Percentiles rank a stretch among this genome's conserved stretches.
Conservation (phyloP, 2,329 filamentous ascomycete species). For the Stachybotrys echinatus region DNA sequence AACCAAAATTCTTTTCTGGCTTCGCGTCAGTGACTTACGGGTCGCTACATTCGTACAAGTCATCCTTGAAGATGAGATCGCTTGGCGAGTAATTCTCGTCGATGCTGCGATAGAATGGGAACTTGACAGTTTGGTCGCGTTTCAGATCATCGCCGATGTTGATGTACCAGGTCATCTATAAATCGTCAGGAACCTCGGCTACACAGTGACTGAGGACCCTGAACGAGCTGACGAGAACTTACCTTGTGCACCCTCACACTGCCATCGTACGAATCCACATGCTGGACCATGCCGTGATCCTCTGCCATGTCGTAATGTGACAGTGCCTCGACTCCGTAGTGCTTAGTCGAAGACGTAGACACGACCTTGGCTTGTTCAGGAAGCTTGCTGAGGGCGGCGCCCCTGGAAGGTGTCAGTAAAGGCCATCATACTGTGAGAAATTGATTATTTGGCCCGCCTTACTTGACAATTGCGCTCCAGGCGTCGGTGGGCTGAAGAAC, state of each 20-base stretch:
- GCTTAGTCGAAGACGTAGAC: slow-evolving; percentile 5
- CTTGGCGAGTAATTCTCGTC: background rate
- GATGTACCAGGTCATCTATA: slow-evolving; percentile 12
- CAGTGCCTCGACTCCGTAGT: slow-evolving; percentile 3
- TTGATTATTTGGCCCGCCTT: background rate
- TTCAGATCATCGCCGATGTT: slow-evolving; percentile 9
- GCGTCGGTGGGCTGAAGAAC: slow-evolving; percentile 24
- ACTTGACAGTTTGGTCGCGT: slow-evolving; percentile 7
- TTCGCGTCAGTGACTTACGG: background rate
- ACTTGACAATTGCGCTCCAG: slow-evolving; percentile 18
- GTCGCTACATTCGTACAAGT: background rate
- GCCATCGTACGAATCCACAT: background rate
- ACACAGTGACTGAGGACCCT: background rate
- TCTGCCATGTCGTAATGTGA: background rate
- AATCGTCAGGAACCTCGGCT: background rate
- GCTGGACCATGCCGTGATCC: slow-evolving; percentile 4
- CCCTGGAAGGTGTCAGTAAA: slow-evolving; percentile 1
- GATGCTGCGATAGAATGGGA: background rate
- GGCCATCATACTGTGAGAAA: background rate
- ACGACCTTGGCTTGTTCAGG: slow-evolving; percentile 7
- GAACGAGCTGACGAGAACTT: background rate
- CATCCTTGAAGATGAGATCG: background rate
- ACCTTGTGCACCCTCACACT: background rate
- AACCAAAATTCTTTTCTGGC: background rate
- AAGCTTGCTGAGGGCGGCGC: slow-evolving; percentile 10